phyloP scores from a whole-genome alignment of 192 early-diverging fungal genomes.

The Gryganskiella cystojenkinii region DNA sequence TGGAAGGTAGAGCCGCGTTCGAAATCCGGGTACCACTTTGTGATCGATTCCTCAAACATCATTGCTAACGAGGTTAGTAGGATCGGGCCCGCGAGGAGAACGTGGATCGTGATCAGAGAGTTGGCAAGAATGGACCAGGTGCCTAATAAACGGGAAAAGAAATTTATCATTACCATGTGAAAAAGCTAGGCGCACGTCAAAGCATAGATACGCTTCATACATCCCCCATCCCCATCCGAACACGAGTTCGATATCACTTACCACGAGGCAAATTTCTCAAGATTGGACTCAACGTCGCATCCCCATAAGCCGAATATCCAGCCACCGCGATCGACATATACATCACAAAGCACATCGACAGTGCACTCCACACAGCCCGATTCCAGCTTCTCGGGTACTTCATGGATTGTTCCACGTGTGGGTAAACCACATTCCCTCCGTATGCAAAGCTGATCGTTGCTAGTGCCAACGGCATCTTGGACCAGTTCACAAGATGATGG shows the following conservation, averaged over 20 bases:
- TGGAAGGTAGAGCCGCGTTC: constrained; percentile 41
- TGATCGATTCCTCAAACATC: constrained; percentile 64
- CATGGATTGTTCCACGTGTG: constrained; percentile 84
- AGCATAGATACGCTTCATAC: too few species aligned
- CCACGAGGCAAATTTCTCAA: constrained; percentile 68
- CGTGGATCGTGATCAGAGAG: constrained; percentile 79
- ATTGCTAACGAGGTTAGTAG: constrained; percentile 76
- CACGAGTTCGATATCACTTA: constrained; percentile 6
- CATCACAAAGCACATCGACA: constrained; percentile 68
- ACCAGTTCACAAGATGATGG: constrained; percentile 56
- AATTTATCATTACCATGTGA: not conserved
- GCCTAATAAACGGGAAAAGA: constrained; percentile 33
- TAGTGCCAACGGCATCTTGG: constrained; percentile 69
- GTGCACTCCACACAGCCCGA: constrained; percentile 63
- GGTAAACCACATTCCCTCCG: constrained; percentile 81
- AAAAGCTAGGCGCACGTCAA: too few species aligned
- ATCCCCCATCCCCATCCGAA: too few species aligned
- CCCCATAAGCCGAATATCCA: constrained; percentile 81
- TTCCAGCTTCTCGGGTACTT: constrained; percentile 74
- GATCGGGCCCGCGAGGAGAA: constrained; percentile 82
- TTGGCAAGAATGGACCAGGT: constrained; percentile 69
- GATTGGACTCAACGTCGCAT: constrained; percentile 68
- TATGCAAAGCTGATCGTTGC: constrained; percentile 81
- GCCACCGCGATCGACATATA: constrained; percentile 75
- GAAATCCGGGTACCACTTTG: constrained; percentile 31